Evolutionary conservation across 1,284 basidiomycete genomes (phyloP), one percentile per base, ranked within the genome.

Genomic region (Takashimella koratensis): DNA sequence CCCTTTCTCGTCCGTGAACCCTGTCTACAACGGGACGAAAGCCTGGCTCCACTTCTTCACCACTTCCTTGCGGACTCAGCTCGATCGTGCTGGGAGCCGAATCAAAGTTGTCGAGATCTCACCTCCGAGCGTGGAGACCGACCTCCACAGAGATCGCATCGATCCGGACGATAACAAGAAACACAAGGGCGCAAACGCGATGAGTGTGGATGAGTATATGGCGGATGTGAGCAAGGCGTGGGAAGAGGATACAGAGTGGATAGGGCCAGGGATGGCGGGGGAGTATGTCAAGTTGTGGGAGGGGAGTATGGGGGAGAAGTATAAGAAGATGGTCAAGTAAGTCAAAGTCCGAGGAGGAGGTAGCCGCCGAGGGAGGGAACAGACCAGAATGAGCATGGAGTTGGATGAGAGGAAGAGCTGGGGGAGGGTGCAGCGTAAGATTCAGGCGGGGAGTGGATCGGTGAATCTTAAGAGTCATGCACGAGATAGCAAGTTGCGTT

Each of bases 131-230:
- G 66, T 68, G 1, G 64, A 66, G 42, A 59, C 63, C 21, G 63
- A 68, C 50, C 51, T 68, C 5, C 64, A 68, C 41, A 43, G 64
- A 24, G 63, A 65, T 40, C 49, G 60, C n/a, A 47, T 44, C 11
- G 58, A 68, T 50, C 64, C 64, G 19, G 59, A 66, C 39, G 65
- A 68, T 46, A 66, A 66, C 46, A 66, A 66, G 53, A 65, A 61
- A 46, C 19, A 52, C 11, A 52, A 52, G 20, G 49, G 49, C 10
- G 25, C 61, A 19, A 40, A 27, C 2, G 53, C 60, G 3, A 26
- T 66, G 47, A 53, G 56, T 11, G 48, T 64, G 1, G 60, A 66
- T 12, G 64, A 66, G 54, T 66, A 60, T 44, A 66, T 66, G 60
- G 57, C 48, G 19, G 30, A 36, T 36, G 16, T 36, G 30, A 36